A percentile compares a stretch with the other conserved stretches of the same genome.
Conservation (phyloP, 768 basidiomycete genomes). For the Pluteus cervinus region DNA sequence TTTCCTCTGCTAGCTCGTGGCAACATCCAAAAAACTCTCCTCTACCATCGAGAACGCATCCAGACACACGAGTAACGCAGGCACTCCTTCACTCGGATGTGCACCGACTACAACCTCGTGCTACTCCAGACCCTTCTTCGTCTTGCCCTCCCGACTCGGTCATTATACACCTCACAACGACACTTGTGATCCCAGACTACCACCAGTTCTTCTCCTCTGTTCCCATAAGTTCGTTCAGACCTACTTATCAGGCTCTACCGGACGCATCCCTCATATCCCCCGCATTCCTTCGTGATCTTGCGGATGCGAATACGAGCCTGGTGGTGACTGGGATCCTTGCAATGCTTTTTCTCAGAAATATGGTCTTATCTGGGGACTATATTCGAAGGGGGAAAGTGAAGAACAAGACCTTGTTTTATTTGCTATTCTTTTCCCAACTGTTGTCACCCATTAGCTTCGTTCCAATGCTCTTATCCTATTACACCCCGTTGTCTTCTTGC, state of each 20-base stretch:
- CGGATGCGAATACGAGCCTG: slow-evolving; percentile 33
- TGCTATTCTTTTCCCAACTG: slow-evolving; percentile 49
- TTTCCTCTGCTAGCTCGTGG: slow-evolving; percentile 10
- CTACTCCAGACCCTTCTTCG: slow-evolving; percentile 26
- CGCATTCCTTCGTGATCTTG: slow-evolving; percentile 37
- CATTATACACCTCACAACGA: slow-evolving; percentile 43
- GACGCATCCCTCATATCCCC: slow-evolving; percentile 59
- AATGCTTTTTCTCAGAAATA: slow-evolving; percentile 48
- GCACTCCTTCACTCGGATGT: neutral
- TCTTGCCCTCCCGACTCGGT: slow-evolving; percentile 36
- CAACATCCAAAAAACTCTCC: too few relatives aligned
- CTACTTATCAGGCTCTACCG: slow-evolving; percentile 35
- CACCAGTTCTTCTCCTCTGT: slow-evolving; percentile 31
- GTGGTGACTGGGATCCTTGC: slow-evolving; percentile 43
- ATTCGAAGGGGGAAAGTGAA: slow-evolving; percentile 49
- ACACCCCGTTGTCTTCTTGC: slow-evolving; percentile 35
- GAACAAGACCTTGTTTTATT: slow-evolving; percentile 52
- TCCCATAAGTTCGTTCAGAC: slow-evolving; percentile 39
- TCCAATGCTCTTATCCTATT: slow-evolving; percentile 40
- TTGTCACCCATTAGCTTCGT: slow-evolving; percentile 39
- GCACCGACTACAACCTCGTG: slow-evolving; percentile 22
- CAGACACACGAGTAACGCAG: neutral
- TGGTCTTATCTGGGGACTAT: slow-evolving; percentile 43
- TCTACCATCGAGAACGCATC: slow-evolving; percentile 11
- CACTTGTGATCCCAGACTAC: slow-evolving; percentile 43